phyloP scores from a whole-genome alignment of 2,329 filamentous ascomycete species.

The Colletotrichum lupini region DNA sequence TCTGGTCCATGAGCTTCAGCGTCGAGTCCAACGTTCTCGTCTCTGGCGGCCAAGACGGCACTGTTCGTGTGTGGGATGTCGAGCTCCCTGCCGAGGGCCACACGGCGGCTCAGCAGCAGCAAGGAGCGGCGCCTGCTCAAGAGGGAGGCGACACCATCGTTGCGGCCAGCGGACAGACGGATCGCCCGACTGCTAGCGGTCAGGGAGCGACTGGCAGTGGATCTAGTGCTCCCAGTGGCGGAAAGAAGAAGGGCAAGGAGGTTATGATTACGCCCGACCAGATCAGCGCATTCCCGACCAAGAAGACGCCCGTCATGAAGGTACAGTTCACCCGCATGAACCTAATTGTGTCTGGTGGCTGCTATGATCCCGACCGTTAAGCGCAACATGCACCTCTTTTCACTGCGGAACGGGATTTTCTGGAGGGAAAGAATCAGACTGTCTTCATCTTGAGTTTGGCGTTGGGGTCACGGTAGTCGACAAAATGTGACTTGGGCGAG shows the following conservation, averaged over 20 bases:
- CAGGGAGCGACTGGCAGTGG: slow-evolving; percentile 42
- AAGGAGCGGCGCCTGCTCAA: slow-evolving; percentile 29
- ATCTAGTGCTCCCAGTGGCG: slow-evolving; percentile 40
- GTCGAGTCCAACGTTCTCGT: slow-evolving; percentile 92
- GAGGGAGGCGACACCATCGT: slow-evolving; percentile 46
- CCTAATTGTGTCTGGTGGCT: slow-evolving; percentile 85
- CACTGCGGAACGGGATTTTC: not conserved
- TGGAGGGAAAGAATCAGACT: slow-evolving; percentile 5
- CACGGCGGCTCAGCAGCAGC: slow-evolving; percentile 55
- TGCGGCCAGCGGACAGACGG: slow-evolving; percentile 43
- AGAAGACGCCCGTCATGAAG: slow-evolving; percentile 94
- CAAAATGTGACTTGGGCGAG: slow-evolving; percentile 12
- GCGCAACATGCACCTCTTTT: no score
- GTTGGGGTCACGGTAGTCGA: slow-evolving; percentile 28
- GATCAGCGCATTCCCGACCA: slow-evolving; percentile 93
- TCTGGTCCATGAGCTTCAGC: slow-evolving; percentile 93
- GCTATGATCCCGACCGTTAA: slow-evolving; percentile 67
- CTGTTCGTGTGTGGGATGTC: slow-evolving; percentile 94
- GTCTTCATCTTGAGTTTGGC: slow-evolving; percentile 31
- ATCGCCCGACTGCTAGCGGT: slow-evolving; percentile 40
- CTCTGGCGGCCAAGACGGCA: slow-evolving; percentile 91
- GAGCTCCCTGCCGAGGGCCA: slow-evolving; percentile 75
- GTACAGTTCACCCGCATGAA: slow-evolving; percentile 97
- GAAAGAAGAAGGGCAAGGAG: slow-evolving; percentile 88
- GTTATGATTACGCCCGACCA: slow-evolving; percentile 92